Evolutionary conservation across 345 rosid species (phyloP), one percentile per base, ranked within the genome.

Genomic region (Lagerstroemia speciosa): DNA sequence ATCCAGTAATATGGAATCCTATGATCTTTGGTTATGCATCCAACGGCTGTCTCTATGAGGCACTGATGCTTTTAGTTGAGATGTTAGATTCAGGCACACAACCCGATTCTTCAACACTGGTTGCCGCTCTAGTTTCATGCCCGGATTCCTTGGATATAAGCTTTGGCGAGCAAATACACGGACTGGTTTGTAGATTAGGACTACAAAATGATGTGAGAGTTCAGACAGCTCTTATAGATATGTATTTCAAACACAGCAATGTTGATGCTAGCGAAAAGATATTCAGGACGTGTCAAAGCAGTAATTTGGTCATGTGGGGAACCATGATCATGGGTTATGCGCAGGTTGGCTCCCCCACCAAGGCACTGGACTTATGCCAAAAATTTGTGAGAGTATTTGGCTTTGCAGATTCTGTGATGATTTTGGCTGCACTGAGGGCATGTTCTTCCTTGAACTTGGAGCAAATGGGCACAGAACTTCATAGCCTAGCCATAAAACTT

Each of bases 1-100:
- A 81, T 76, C 32, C 64, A 14, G 82, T 73, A 26, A 68, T 78
- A 36, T 81, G 85, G 87, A 84, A 81, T 68, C 82, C 79, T 48
- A 81, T 84, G 83, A 74, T 84, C 61, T 34, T 46, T 2, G 83
- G 87, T 30, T 81, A 77, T 72, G 65, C 79, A n/a, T 68, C 70
- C 34, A 79, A 77, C 22, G 72, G 71, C 43, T 72, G 64, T 74
- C 71, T 74, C 10, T 58, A 57, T 8, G 60, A 75, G 76, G 85
- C 85, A 20, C 57, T 69, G 65, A 72, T 70, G 24, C 69, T 69
- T 50, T 77, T 79, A 67, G 16, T 67, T 29, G 66, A 75, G 69
- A 83, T 83, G 83, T 69, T 83, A 63, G 67, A 72, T 64, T 45
- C 67, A 16, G 83, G 78, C 57, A 55, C 73, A 69, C 38, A 43